Conservation (phyloP, 345 rosid species). For the Eucalyptus marginata region DNA sequence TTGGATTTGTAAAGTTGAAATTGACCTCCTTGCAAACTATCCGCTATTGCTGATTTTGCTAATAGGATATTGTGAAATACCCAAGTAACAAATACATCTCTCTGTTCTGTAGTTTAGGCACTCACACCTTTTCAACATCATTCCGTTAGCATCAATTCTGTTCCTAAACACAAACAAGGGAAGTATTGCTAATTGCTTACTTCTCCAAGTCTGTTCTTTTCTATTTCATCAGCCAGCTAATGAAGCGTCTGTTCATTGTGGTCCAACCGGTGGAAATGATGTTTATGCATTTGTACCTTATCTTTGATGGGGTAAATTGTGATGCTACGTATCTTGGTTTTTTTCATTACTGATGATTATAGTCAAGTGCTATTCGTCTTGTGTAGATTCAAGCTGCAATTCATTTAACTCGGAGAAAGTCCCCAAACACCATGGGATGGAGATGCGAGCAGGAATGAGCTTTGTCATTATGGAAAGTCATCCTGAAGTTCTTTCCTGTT, state of each 20-base stretch:
- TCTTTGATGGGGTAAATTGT: background rate
- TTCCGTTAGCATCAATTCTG: background rate
- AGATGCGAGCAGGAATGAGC: background rate
- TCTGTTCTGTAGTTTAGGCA: too few relatives aligned
- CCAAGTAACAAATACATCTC: background rate
- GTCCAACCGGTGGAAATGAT: background rate
- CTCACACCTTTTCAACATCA: background rate
- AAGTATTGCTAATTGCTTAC: background rate
- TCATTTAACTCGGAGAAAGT: background rate
- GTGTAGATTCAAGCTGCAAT: background rate
- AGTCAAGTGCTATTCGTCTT: accelerated
- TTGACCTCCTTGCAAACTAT: background rate
- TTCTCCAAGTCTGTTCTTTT: background rate
- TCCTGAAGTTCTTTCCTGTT: accelerated
- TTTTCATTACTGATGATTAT: too few relatives aligned
- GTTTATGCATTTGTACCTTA: background rate
- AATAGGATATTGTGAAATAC: background rate
- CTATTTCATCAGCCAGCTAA: background rate
- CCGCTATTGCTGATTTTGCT: accelerated
- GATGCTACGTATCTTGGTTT: background rate
- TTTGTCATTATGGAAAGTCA: background rate
- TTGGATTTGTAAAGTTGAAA: background rate
- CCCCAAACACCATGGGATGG: background rate
- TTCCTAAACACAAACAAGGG: background rate
- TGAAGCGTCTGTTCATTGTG: background rate